Conservation (phyloP, 1,139 yeast genomes). For the Kluyveromyces marxianus region DNA sequence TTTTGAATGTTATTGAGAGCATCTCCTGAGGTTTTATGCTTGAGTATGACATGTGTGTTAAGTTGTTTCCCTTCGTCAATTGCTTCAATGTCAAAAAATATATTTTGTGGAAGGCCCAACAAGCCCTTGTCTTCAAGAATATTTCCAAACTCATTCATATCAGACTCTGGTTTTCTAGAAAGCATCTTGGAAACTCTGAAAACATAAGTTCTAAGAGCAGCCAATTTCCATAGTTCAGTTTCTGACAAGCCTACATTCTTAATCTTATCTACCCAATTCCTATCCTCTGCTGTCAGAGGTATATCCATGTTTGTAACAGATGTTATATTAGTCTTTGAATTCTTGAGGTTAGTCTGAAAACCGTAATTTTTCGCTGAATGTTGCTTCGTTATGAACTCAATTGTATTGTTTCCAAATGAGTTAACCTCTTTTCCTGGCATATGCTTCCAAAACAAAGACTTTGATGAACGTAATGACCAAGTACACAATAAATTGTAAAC, state of each 20-base stretch:
- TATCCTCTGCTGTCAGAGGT: slow-evolving; percentile 50
- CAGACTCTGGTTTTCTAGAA: slow-evolving; percentile 9
- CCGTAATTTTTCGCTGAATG: slow-evolving; percentile 25
- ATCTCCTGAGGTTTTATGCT: neutral
- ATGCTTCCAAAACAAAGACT: slow-evolving; percentile 73
- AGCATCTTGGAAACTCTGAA: slow-evolving; percentile 43
- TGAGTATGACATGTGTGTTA: slow-evolving; percentile 8
- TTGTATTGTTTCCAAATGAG: slow-evolving; percentile 38
- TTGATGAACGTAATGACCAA: slow-evolving; percentile 66
- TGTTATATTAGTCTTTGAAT: slow-evolving; percentile 28
- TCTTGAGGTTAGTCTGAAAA: slow-evolving; percentile 20
- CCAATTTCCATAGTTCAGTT: slow-evolving; percentile 77
- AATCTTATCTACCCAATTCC: slow-evolving; percentile 64
- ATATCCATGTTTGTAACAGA: slow-evolving; percentile 35
- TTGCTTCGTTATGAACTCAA: slow-evolving; percentile 33
- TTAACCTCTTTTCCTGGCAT: slow-evolving; percentile 34
- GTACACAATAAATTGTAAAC: slow-evolving; percentile 57
- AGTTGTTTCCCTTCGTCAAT: slow-evolving; percentile 8
- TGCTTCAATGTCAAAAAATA: slow-evolving; percentile 51
- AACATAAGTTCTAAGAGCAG: slow-evolving; percentile 60
- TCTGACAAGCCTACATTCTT: slow-evolving; percentile 64
- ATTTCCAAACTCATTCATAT: slow-evolving; percentile 17
- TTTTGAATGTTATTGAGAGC: neutral
- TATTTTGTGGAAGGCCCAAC: slow-evolving; percentile 46
- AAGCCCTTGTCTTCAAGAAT: slow-evolving; percentile 9